Evolutionary conservation across 2,329 filamentous ascomycete species (phyloP), one percentile per base, ranked within the genome.

Genomic region (Microdochium bolleyi): DNA sequence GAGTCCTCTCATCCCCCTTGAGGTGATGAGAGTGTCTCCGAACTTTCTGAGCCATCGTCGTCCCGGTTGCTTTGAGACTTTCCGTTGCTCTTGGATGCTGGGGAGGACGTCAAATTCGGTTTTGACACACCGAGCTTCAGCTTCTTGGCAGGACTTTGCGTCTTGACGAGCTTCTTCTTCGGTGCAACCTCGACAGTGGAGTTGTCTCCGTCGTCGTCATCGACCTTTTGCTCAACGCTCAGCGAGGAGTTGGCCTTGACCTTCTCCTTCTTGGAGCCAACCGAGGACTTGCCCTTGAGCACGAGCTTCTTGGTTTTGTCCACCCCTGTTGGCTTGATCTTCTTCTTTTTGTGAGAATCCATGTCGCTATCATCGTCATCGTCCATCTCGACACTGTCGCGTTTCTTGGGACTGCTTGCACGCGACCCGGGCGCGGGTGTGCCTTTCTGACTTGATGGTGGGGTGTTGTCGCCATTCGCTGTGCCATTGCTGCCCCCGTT

Each of bases 371-470:
- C 72, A 25, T 74, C 77, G 48, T 79, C 78, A 24, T 82, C 79
- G 49, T 80, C 76, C 56, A 75, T 69, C 52, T 77, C 74, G 55
- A 79, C 79, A 46, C 70, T 74, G 51, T 82, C 79, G 24, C 80
- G 74, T 64, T 83, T 83, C 60, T 76, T 74, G 3, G 79, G 80
- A 56, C 79, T 83, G 24, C 67, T 67, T 21, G 74, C 78, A 51
- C 78, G 72, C 13, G 78, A 82, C 8, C 71, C 74, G 1, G 81
- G 77, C 16, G 70, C 68, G 1, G 83, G 82, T 2, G 83, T 85
- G 37, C 78, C 79, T 62, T 83, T 84, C 61, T 84, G 81, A 57
- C 81, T 85, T 27, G 78, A 78, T 16, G 82, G 81, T 10, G 82
- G 81, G 44, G 82, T 84, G 49, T 73, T 71, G 54, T 82, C 80